Evolutionary conservation across 495 filamentous ascomycete species (phyloP), one percentile per base, ranked within the genome.

Genomic region (Penicillium maclennaniae): DNA sequence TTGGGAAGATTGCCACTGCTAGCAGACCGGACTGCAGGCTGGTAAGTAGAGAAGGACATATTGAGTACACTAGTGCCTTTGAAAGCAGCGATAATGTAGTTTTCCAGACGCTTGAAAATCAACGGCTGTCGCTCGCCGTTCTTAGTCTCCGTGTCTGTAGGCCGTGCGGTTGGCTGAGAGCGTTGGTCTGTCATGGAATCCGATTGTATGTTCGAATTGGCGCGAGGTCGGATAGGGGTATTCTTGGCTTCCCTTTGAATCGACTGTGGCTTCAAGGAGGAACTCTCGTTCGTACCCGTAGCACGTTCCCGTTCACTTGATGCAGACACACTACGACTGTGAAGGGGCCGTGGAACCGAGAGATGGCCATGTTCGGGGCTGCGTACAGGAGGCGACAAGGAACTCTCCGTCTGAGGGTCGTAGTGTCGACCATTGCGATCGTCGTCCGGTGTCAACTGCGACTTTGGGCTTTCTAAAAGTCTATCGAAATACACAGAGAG

Each of bases 61-160:
- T 95, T 95, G 8, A 96, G 69, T 62, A 80, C 85, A 27, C 86
- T 79, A 59, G 82, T 84, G 10, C 82, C 80, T 43, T 79, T 83
- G 60, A 95, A 88, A 47, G 81, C 83, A 17, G 62, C 62, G 23
- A 85, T 70, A 27, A 96, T 79, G 62, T 91, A 89, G 48, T 89
- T 86, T 67, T 95, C 91, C 42, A 95, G 63, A 19, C 72, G 77
- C 51, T 79, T 80, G 61, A 96, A 95, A 12, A 89, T 75, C 19
- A 54, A 53, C 21, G 63, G 47, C 9, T 55, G 60, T 37, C 47
- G 47, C 20, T 67, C 66, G n/a, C 47, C 51, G 19, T 62, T 56
- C 41, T 59, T 66, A n/a, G 26, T 42, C 8, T 55, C 64, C 14
- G 44, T 19, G 14, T 62, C 54, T 14, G 46, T 49, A 25, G 47